These are phyloP conservation scores for Senna tora DNA, from an alignment of 306 rosid genomes.

Conservation along the genomic window DNA sequence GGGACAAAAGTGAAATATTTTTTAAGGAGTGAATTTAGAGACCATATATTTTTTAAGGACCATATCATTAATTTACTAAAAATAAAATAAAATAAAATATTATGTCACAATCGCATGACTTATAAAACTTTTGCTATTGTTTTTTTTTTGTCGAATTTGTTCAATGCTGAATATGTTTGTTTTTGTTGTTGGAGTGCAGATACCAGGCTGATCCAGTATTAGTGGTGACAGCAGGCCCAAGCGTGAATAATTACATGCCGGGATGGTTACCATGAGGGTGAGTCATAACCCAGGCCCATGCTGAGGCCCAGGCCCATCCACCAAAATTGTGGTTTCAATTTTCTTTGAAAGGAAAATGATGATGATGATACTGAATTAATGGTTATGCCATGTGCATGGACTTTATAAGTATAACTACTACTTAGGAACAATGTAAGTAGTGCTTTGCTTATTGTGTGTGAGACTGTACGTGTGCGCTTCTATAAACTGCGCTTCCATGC, in stretches of 20 bases:
- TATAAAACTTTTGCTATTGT: too few species aligned
- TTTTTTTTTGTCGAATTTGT: too few species aligned
- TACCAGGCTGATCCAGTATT: slow-evolving; percentile 77
- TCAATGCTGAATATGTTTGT: too few species aligned
- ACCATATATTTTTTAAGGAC: too few species aligned
- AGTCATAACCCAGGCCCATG: background rate
- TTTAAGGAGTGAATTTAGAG: too few species aligned
- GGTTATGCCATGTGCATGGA: slow-evolving; percentile 42
- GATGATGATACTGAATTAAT: background rate
- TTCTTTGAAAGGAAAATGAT: slow-evolving; percentile 34
- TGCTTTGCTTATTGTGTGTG: slow-evolving; percentile 35
- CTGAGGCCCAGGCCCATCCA: background rate
- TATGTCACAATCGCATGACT: too few species aligned
- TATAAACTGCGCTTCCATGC: slow-evolving; percentile 43
- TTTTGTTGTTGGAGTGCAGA: slow-evolving; percentile 45
- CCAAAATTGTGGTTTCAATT: slow-evolving; percentile 22
- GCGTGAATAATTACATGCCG: slow-evolving; percentile 84
- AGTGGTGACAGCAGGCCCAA: slow-evolving; percentile 85
- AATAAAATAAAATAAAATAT: too few species aligned
- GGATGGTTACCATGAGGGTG: slow-evolving; percentile 81
- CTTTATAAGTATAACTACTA: slow-evolving; percentile 20
- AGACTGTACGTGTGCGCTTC: slow-evolving; percentile 1
- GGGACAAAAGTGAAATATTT: too few species aligned
- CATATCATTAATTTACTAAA: too few species aligned
- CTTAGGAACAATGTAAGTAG: slow-evolving; percentile 44